Conservation (phyloP, 148 eudicot genomes). For the Diospyros kaki region DNA sequence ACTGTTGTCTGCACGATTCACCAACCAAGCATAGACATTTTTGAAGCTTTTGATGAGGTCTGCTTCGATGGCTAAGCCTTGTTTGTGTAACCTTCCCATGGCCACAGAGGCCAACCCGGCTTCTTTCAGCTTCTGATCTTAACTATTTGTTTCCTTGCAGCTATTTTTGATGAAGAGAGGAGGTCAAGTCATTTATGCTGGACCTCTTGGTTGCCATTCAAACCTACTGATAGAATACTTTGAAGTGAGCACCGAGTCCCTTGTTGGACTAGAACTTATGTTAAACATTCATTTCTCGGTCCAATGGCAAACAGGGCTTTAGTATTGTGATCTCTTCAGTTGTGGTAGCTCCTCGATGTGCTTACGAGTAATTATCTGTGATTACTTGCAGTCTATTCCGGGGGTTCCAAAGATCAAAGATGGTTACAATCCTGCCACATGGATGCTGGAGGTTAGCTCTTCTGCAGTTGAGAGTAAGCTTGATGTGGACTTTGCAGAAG, state of each 20-base stretch:
- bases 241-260: constrained; percentile 23
- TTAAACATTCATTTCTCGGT: no score
- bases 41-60: constrained; percentile 60
- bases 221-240: constrained; percentile 32
- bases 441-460: constrained; percentile 36
- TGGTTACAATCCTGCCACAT: constrained; percentile 32
- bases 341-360: constrained; percentile 18
- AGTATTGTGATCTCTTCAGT: not conserved
- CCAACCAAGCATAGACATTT: constrained; percentile 55
- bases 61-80: not conserved
- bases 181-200: constrained; percentile 44
- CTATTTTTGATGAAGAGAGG: constrained; percentile 47
- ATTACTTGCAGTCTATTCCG: constrained; percentile 19
- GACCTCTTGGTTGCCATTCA: constrained; percentile 38
- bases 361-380: not conserved
- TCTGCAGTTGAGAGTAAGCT: constrained; percentile 22
- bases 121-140: not conserved
- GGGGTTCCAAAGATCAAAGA: constrained; percentile 27
- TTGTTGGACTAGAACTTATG: not conserved
- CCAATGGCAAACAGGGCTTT: no score
- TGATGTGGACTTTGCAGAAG: constrained; percentile 21
- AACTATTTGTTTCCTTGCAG: constrained; percentile 12
- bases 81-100: not conserved
- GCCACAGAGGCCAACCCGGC: not conserved
- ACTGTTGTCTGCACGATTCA: constrained; percentile 58